These are phyloP conservation scores for Wallemia mellicola DNA, from an alignment of 1,284 basidiomycete species.

Conservation along the genomic window DNA sequence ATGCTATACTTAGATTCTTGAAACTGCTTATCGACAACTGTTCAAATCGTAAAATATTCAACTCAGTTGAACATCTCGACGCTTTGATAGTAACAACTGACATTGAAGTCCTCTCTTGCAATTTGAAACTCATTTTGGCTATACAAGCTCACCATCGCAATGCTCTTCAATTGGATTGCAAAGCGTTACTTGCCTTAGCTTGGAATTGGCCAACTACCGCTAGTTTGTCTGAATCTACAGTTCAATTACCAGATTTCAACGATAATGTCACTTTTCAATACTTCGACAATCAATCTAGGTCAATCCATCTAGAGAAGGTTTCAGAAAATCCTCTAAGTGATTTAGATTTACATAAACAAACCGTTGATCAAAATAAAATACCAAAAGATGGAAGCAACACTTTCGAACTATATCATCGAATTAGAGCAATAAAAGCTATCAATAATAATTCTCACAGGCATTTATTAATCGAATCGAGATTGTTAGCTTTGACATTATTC, in stretches of 20 bases:
- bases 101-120: constrained; percentile 54
- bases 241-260: background rate
- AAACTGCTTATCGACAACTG: constrained; percentile 82
- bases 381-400: constrained; percentile 29
- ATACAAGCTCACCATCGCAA: background rate
- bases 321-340: background rate
- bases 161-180: background rate
- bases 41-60: constrained; percentile 87
- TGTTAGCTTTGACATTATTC: constrained; percentile 64
- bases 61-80: constrained; percentile 86
- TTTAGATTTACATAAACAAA: constrained; percentile 43
- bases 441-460: background rate
- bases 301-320: background rate
- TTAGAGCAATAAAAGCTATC: constrained; percentile 30
- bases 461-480: constrained; percentile 20
- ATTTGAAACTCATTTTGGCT: constrained; percentile 46
- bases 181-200: background rate
- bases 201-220: background rate
- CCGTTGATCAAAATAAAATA: constrained; percentile 37
- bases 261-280: background rate
- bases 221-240: background rate
- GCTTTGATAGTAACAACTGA: constrained; percentile 65
- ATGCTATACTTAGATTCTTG: constrained; percentile 62
- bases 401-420: constrained; percentile 64
- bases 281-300: background rate